Evolutionary conservation across 306 rosid genomes (phyloP).

Genomic region (Carpinus viminea): DNA sequence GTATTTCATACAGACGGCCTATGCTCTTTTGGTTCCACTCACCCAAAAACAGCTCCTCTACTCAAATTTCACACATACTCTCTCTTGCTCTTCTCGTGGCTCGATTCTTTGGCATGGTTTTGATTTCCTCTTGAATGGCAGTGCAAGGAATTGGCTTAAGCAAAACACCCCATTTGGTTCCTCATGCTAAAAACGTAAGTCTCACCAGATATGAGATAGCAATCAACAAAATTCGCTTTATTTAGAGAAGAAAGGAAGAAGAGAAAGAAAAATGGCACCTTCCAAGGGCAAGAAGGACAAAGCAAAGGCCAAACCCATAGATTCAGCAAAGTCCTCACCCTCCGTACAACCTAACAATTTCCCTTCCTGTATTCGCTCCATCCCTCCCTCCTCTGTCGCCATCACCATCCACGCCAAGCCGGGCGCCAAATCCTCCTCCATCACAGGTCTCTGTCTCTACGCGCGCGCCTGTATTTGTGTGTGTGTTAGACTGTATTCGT

Average conservation of each 20-base stretch:
- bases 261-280: constrained; percentile 51
- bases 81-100: no score
- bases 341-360: constrained; percentile 31
- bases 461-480: neutral
- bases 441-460: constrained; percentile 63
- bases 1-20: no score
- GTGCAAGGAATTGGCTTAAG: no score
- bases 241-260: neutral
- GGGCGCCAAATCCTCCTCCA: constrained; percentile 76
- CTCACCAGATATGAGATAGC: no score
- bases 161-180: no score
- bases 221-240: no score
- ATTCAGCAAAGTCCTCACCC: constrained; percentile 26
- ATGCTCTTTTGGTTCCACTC: no score
- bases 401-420: constrained; percentile 95
- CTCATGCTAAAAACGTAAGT: no score
- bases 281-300: constrained; percentile 59
- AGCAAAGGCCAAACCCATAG: constrained; percentile 43
- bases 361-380: constrained; percentile 69
- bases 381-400: constrained; percentile 84
- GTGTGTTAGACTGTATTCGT: neutral
- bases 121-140: no score
- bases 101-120: no score
- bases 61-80: no score
- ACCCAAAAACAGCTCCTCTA: no score